phyloP scores from a whole-genome alignment of 176 grass and related monocot species.

The Puccinellia tenuiflora region DNA sequence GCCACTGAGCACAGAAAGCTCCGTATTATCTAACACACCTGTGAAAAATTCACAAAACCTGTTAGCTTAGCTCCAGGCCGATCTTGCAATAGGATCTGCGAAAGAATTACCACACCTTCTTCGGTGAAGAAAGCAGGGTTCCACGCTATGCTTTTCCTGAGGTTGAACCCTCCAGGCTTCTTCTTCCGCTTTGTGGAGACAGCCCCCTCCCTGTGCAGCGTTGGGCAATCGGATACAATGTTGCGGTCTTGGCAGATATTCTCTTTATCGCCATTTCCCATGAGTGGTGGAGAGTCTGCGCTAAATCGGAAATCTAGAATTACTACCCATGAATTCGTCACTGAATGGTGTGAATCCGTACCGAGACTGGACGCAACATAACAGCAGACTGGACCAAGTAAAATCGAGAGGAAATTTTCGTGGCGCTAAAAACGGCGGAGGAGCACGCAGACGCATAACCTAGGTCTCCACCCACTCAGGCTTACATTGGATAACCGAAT shows the following conservation, averaged over 20 bases:
- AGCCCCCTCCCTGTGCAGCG: not conserved
- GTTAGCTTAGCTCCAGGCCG: not conserved
- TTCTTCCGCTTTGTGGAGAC: conserved; percentile 27
- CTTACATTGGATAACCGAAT: not conserved
- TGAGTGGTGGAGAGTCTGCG: not conserved
- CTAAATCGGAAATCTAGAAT: not conserved
- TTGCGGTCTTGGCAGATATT: conserved; percentile 22
- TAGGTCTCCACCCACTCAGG: not conserved
- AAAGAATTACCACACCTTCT: conserved; percentile 39
- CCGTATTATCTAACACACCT: conserved; percentile 75
- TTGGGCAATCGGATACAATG: not conserved
- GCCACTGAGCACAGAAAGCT: conserved; percentile 66
- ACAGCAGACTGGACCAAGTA: not conserved
- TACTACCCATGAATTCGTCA: not conserved
- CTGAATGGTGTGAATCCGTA: not conserved
- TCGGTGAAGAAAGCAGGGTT: conserved; percentile 86
- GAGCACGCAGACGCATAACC: not conserved
- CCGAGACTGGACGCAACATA: not conserved
- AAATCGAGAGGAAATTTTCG: not conserved
- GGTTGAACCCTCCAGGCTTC: conserved; percentile 46
- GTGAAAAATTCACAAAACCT: conserved; percentile 1
- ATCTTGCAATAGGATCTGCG: not conserved
- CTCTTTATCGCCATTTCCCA: conserved; percentile 33
- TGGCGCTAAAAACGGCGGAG: not conserved
- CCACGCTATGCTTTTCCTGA: conserved; percentile 94